Base-by-base conservation (phyloP, 257 asterid species). In the Ballota nigra region DNA sequence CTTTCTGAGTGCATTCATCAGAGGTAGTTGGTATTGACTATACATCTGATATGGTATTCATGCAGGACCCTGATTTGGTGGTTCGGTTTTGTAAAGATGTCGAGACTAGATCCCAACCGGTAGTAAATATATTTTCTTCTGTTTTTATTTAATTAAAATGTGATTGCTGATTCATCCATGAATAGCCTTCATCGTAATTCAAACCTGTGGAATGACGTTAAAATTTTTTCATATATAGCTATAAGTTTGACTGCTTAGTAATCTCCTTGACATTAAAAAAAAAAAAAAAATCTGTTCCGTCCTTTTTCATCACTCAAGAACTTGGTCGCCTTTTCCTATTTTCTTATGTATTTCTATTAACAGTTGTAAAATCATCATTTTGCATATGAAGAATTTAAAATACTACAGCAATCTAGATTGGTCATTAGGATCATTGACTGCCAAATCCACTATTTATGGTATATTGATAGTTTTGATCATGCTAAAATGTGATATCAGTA, bases 1-100 rank as follows among this genome's bases (percentile, higher is more conserved):
- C 47, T 41, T 57, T 68, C 31, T 65, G 53, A 47, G 20, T 59
- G 33, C 26, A 38, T 52, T 70, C 63, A 52, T 66, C 23, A 12
- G 38, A 10, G 45, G 45, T 69, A 31, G 59, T 40, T 73, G 60
- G 62, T 41, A 43, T 22, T 22, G 66, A 62, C 58, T 73, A 29
- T 43, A 57, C 61, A 55, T 68, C 66, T 70, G 13, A 31, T 22
- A 68, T 71, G 63, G 59, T 74, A 64, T 73, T 20, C 60, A 20
- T 78, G 83, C 87, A 94, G 97, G 91, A 80, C 49, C 67, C 86
- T 73, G 96, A 91, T 83, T 74, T 89, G 84, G 97, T 85, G 23
- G 76, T 94, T 22, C 84, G 97, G 73, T 89, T 94, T 75, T 94
- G 98, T 79, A 94, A 91, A 77, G 97, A 94, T 83, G 89, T 94